phyloP scores from a whole-genome alignment of 371 early-diverging fungal genomes.

The Mortierella sp. region DNA sequence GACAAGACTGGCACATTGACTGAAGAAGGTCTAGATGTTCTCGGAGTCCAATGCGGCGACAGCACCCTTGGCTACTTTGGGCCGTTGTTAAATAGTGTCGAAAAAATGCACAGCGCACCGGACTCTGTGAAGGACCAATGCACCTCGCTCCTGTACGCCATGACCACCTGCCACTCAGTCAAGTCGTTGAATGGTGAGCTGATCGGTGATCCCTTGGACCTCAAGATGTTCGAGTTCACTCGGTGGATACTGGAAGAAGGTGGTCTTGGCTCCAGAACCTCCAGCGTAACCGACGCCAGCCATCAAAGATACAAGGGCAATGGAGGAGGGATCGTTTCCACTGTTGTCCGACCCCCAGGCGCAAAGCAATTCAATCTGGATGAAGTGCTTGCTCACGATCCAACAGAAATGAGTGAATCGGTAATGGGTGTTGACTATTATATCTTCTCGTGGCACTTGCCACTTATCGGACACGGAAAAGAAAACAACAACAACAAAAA shows the following conservation, averaged over 20 bases:
- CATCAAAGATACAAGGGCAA: conserved; percentile 9
- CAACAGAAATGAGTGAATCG: conserved; percentile 22
- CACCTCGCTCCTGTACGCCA: conserved; percentile 71
- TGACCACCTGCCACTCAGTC: conserved; percentile 97
- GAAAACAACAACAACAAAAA: too few species aligned
- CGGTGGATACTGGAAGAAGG: conserved; percentile 92
- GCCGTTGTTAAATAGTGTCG: conserved; percentile 47
- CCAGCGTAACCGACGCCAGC: conserved; percentile 14
- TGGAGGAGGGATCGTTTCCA: conserved; percentile 74
- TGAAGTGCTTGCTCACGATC: conserved; percentile 35
- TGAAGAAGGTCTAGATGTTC: conserved; percentile 97
- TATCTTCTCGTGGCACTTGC: too few species aligned
- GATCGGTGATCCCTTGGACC: conserved; percentile 98
- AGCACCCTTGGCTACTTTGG: conserved; percentile 56
- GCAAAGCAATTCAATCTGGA: conserved; percentile 58
- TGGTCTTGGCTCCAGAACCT: conserved; percentile 53
- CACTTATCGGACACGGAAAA: too few species aligned
- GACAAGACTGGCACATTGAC: conserved; percentile 99
- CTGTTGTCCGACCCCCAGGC: conserved; percentile 90
- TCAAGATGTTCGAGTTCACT: conserved; percentile 99
- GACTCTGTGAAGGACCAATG: conserved; percentile 41
- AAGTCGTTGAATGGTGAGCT: conserved; percentile 91
- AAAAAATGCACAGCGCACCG: conserved; percentile 22
- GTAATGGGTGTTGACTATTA: too few species aligned
- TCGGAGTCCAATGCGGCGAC: conserved; percentile 80